Base-by-base conservation (phyloP, 2,329 filamentous ascomycete species). In the Pseudogymnoascus destructans region DNA sequence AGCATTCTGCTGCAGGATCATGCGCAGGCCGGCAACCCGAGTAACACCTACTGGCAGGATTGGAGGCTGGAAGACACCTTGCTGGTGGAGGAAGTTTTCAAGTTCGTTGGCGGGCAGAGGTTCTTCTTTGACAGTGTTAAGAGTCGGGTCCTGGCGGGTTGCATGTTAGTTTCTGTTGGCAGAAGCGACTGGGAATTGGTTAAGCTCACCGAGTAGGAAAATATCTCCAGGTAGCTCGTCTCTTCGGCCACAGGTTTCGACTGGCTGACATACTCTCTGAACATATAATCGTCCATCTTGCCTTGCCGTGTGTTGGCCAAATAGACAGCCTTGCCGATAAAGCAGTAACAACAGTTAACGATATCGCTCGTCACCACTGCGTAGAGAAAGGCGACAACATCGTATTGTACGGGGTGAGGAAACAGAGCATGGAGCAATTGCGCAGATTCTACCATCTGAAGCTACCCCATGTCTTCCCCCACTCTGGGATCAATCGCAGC, bases 1-100 rank as follows among this genome's bases (percentile, higher is more conserved):
- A 58, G 79, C 80, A 63, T 80, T 64, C 30, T 63, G 61, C 38
- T 67, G 65, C 3, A 67, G 59, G 27, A 64, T 65, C 42, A 56
- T 35, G 32, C 17, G 38, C 27, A 59, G 57, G 33, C 19, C 33
- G n/a, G 21, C n/a, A 30, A 49, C 40, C 42, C 8, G 25, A 2
- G 23, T 61, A 19, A 67, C 63, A n/a, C 64, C 64, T 5, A 56
- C 15, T 35, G 64, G 65, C 8, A 67, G 58, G 21, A 59, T 61
- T 49, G 58, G 64, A 27, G 66, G 66, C 55, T 61, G 61, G 59
- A 67, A 69, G 49, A 62, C 65, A 30, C 66, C 66, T 65, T 68
- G 52, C 21, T 61, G 64, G 40, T 69, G 59, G 7, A 70, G 63
- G 52, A 65, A 70, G 55, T 70, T 69, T 30, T 68, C 63, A 59